phyloP scores from a whole-genome alignment of 495 filamentous ascomycete species.

The Talaromyces stipitatus region DNA sequence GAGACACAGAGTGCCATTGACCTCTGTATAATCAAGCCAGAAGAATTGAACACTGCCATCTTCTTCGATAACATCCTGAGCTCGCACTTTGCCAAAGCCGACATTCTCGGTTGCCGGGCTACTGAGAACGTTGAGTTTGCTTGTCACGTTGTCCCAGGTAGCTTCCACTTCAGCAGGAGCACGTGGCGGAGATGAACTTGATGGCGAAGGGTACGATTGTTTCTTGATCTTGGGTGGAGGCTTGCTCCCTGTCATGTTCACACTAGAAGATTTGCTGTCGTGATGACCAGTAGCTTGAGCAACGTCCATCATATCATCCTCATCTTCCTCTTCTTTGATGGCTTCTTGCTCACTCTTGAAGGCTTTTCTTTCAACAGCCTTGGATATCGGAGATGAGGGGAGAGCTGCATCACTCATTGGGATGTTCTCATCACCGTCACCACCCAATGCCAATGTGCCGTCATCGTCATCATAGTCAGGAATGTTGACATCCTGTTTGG shows the following conservation, averaged over 20 bases:
- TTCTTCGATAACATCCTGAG: slow-evolving; percentile 75
- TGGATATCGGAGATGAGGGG: slow-evolving; percentile 81
- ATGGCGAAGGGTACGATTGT: slow-evolving; percentile 55
- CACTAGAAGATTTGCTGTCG: slow-evolving; percentile 55
- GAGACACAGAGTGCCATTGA: slow-evolving; percentile 85
- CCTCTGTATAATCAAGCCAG: slow-evolving; percentile 93
- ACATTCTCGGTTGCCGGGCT: slow-evolving; percentile 56
- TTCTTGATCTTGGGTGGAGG: slow-evolving; percentile 71
- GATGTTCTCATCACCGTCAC: slow-evolving; percentile 56
- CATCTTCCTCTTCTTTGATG: slow-evolving; percentile 49
- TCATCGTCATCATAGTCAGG: slow-evolving; percentile 47
- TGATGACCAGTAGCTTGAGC: slow-evolving; percentile 60
- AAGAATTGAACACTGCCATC: slow-evolving; percentile 92
- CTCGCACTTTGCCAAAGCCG: slow-evolving; percentile 67
- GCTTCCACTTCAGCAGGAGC: slow-evolving; percentile 60
- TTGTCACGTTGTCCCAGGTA: slow-evolving; percentile 87
- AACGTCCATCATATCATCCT: slow-evolving; percentile 79
- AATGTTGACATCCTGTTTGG: slow-evolving; percentile 28
- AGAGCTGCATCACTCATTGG: slow-evolving; percentile 71
- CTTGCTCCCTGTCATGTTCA: slow-evolving; percentile 83
- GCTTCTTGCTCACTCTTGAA: slow-evolving; percentile 51
- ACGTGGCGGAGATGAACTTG: slow-evolving; percentile 68
- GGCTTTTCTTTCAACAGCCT: slow-evolving; percentile 68
- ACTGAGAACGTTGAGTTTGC: slow-evolving; percentile 76
- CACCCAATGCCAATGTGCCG: slow-evolving; percentile 38